Percentiles rank a stretch among this genome's conserved stretches.
Conservation (phyloP, 441 rosid genomes). For the Syzygium malaccense region DNA sequence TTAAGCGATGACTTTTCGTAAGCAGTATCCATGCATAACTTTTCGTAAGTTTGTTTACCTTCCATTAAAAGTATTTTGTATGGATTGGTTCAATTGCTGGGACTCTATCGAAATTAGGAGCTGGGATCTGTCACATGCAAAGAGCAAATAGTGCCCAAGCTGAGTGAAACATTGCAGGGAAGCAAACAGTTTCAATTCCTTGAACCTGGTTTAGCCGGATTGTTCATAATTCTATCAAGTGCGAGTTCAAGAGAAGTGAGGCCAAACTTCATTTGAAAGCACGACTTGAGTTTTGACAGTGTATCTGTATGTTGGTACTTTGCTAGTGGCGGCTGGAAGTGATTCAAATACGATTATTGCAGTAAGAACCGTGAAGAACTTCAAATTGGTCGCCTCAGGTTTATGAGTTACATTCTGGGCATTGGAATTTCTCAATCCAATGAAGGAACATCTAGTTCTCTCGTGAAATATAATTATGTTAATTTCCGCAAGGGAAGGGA, state of each 20-base stretch:
- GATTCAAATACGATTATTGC: background rate
- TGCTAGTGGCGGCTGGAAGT: background rate
- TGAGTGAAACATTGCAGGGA: background rate
- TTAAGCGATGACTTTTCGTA: background rate
- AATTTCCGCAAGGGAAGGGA: background rate
- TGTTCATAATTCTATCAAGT: background rate
- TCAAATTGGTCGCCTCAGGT: background rate
- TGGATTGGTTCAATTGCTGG: background rate
- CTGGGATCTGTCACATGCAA: background rate
- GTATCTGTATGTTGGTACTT: background rate
- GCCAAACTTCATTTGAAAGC: background rate
- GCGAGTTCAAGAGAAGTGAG: background rate
- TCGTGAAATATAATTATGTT: background rate
- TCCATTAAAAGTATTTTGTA: background rate
- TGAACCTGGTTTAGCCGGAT: background rate
- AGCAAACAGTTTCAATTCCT: background rate
- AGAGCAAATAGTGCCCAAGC: background rate
- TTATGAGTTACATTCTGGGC: background rate
- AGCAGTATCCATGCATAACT: background rate
- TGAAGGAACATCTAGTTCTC: background rate
- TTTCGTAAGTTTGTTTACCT: background rate
- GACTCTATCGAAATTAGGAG: background rate
- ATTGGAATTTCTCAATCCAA: background rate
- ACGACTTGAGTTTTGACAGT: background rate
- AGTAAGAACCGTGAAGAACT: background rate